Evolutionary conservation across 805 yeast species (phyloP).

Genomic region (Blastobotrys terrestris): DNA sequence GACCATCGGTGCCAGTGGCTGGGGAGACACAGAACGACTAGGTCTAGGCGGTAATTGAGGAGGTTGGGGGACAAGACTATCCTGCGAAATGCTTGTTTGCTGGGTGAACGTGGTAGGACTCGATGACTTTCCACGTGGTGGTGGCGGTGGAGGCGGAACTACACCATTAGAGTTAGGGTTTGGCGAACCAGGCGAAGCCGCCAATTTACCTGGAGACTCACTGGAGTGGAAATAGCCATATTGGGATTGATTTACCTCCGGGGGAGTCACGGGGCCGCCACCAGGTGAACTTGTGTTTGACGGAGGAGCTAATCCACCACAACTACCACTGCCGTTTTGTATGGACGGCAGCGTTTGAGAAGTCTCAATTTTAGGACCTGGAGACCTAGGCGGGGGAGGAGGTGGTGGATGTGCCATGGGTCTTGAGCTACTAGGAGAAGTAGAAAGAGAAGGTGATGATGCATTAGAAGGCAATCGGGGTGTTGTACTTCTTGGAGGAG

Average conservation of each 20-base stretch:
- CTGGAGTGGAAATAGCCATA: background rate
- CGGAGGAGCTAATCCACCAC: background rate
- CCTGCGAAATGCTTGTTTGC: background rate
- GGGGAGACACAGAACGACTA: background rate
- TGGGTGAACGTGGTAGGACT: background rate
- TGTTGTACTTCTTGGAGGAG: background rate
- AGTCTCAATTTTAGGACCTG: background rate
- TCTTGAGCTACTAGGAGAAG: background rate
- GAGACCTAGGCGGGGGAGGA: background rate
- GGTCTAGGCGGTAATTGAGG: background rate
- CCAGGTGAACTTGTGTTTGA: background rate
- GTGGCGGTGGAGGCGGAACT: background rate
- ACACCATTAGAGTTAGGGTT: background rate
- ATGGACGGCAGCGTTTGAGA: background rate
- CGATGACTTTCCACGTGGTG: background rate
- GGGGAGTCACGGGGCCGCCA: background rate
- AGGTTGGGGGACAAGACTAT: background rate
- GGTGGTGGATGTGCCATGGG: conserved; percentile 2
- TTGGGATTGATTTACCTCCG: background rate
- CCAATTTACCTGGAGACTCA: background rate
- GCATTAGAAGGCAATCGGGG: background rate
- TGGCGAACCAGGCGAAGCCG: background rate
- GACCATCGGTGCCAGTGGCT: background rate
- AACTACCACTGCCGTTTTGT: background rate
- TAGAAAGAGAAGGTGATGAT: background rate